Percentiles rank a stretch among this genome's conserved stretches.
Conservation (phyloP, 805 yeast species). For the Gaillardinia entomophila region DNA sequence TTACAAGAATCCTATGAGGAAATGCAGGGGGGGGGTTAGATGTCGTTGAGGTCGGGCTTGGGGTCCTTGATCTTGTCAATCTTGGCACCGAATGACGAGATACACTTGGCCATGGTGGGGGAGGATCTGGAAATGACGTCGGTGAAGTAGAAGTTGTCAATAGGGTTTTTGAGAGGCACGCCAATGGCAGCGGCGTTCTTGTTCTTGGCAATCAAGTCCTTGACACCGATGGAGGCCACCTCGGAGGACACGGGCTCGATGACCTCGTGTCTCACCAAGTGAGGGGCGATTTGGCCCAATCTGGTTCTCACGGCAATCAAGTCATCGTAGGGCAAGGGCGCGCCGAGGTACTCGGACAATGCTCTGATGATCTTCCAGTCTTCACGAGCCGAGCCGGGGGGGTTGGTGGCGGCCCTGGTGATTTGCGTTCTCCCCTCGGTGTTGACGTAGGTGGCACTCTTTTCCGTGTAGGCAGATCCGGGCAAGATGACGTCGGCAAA, state of each 20-base stretch:
- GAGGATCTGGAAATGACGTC: slow-evolving; percentile 83
- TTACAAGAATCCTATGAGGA: not conserved
- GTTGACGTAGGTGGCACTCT: slow-evolving; percentile 76
- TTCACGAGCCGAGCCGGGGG: slow-evolving; percentile 87
- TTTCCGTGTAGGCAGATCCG: slow-evolving; percentile 85
- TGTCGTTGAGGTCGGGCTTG: slow-evolving; percentile 30
- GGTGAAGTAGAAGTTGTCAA: slow-evolving; percentile 81
- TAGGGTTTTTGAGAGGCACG: slow-evolving; percentile 57
- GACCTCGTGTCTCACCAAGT: slow-evolving; percentile 67
- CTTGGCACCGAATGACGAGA: slow-evolving; percentile 63
- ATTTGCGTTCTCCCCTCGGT: slow-evolving; percentile 86
- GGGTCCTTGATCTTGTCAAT: slow-evolving; percentile 53
- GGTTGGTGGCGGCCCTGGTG: slow-evolving; percentile 80
- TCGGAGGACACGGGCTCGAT: slow-evolving; percentile 63
- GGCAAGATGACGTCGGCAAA: slow-evolving; percentile 84
- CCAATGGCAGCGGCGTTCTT: slow-evolving; percentile 34
- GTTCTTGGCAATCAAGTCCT: slow-evolving; percentile 35
- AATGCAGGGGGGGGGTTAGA: not conserved
- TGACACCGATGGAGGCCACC: slow-evolving; percentile 52
- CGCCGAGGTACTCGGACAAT: slow-evolving; percentile 67
- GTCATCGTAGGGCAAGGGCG: slow-evolving; percentile 72
- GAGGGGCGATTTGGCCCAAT: slow-evolving; percentile 74
- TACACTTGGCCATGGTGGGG: slow-evolving; percentile 86
- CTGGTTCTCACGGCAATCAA: slow-evolving; percentile 60
- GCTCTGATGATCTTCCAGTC: slow-evolving; percentile 89